Evolutionary conservation across 805 yeast species (phyloP), one percentile per base, ranked within the genome.

Genomic region (Saccharomycopsis fibuligera): DNA sequence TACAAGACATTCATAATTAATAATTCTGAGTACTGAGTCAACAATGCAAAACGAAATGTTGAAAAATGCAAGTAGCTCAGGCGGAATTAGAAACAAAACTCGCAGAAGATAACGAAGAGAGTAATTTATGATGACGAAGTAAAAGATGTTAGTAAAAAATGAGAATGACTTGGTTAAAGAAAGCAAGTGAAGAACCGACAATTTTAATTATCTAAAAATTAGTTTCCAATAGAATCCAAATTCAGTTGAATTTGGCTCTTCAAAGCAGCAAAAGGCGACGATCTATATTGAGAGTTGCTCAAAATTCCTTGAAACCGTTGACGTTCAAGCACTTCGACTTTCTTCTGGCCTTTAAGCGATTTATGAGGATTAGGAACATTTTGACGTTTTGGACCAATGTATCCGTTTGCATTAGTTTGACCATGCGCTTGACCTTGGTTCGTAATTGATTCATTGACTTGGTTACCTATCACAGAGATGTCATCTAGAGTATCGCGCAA

Each of bases 251-350:
- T 53, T 40, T 45, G 48, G 22, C 74, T 75, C 59, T 75, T 80
- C 56, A 86, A 68, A 2, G 89, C 76, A 35, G 71, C 72, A 59
- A 86, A 85, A n/a, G 49, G 48, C 2, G 90, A 87, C 46, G 68
- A 62, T 63, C 79, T 73, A 56, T 81, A 83, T 23, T 65, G 62
- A 35, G 70, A 61, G 57, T 81, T 78, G 45, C 72, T 73, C 50
- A 86, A 64, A 3, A 84, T 77, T 35, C 68, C 64, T 14, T 72
- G 75, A 60, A 86, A 86, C 54, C 83, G 69, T 52, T 68, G 67
- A 49, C 74, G 70, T 59, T 85, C 95, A 41, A 69, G 68, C 30
- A 64, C 67, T 52, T 81, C 76, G n/a, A 85, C 72, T 37, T 68
- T 65, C 55, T 73, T 74, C 16, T 74, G 72, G 50, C 81, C 81